Base-by-base conservation (phyloP, 1,284 basidiomycete species). In the Marasmius sp. region DNA sequence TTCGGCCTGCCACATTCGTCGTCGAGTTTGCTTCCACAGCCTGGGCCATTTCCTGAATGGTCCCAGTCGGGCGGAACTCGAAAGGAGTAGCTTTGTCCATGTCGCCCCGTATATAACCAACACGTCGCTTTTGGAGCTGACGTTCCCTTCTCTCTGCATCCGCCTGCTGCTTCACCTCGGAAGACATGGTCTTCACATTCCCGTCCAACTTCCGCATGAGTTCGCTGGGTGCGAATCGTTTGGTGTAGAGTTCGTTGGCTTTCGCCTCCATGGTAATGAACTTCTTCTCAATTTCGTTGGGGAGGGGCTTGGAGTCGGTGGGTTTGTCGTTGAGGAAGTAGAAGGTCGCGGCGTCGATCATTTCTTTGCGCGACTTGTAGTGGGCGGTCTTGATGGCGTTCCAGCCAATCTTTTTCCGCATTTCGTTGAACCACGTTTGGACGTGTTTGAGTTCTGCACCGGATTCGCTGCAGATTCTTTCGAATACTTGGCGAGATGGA, bases 371-470 rank as follows among this genome's bases (percentile, higher is more conserved):
- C 16, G 52, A 51, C 38, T 61, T 63, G 45, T 65, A 66, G 27
- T 57, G 57, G 0, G 68, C 61, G 11, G 74, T 78, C 0, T 77
- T 75, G 0, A 85, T 62, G 0, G 62, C 41, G 3, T 79, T 83
- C 85, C 84, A 86, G 0, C 84, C 84, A 0, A 85, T 85, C 0
- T 82, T 75, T 16, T 78, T 77, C 0, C 85, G 76, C 0, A 70
- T 71, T 16, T 80, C 79, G 18, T 75, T 67, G 51, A 86, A 86
- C 85, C 85, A 86, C 0, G 71, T 68, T 38, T 79, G 77, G 41
- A 86, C 67, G 1, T 78, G 70, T 18, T 74, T 72, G 0, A 73
- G 12, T 0, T 72, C 20, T 0, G 65, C 70, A 0, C 68, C 65
- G 0, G 75, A 66, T 0, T 57, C 57, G 0, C 41, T 54, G 0